Evolutionary conservation across 2,329 filamentous ascomycete species (phyloP), one percentile per base, ranked within the genome.

Genomic region (Paraphaeosphaeria minitans): DNA sequence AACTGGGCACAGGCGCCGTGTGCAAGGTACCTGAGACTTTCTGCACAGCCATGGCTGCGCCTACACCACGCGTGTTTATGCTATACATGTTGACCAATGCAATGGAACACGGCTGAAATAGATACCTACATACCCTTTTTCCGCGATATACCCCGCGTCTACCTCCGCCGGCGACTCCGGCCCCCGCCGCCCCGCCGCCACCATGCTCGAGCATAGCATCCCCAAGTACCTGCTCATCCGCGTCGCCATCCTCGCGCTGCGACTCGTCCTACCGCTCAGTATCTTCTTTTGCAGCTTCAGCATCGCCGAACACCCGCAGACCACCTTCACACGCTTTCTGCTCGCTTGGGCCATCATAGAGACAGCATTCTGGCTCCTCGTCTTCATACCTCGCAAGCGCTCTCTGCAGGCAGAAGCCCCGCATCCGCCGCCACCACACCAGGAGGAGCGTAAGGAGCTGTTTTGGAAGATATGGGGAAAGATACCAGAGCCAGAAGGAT

Each of bases 401-500:
- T 72, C 80, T 57, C 80, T 87, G 14, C 84, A 87, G 66, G 75
- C 69, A 33, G 78, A 82, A 48, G 82, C 84, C 10, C 60, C 75
- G 6, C 84, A 86, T 70, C 85, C 84, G 1, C 73, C 77, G 8
- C 63, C 75, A 1, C 70, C 82, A 10, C 76, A 80, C 1, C 77
- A 75, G 35, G 69, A 80, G 5, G 79, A 86, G 53, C 81, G 89
- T 24, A 75, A 78, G 43, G 79, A 73, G 1, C 76, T 91, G 2
- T 89, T 90, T 68, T 74, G 81, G 52, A 81, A 81, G 41, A 87
- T 85, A 73, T 78, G 83, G 59, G 77, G 76, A 33, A 85, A 83
- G 64, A 80, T 89, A 4, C 77, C 83, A 0, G 82, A 87, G 61
- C 77, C 80, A 0, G 83, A 85, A 55, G 73, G 74, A 22, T 91